A percentile compares a stretch with the other conserved stretches of the same genome.
These are phyloP conservation scores for Talaromyces sp. DNA, from an alignment of 2,329 filamentous ascomycete genomes.

Conservation along the genomic window DNA sequence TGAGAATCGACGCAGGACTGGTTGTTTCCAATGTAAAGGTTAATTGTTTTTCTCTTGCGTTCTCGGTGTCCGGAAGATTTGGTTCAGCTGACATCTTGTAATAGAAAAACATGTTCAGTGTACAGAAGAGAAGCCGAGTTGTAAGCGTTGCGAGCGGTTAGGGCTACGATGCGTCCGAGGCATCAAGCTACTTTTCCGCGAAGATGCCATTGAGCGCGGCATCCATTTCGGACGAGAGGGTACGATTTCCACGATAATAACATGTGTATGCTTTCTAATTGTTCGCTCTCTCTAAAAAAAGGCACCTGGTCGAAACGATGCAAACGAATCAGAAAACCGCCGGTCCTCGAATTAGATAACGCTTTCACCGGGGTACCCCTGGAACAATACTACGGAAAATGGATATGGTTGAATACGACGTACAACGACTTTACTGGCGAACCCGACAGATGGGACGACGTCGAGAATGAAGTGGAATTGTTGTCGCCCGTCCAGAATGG, in stretches of 20 bases:
- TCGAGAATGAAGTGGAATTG: constrained; percentile 1
- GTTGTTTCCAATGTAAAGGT: constrained; percentile 30
- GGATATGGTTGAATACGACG: constrained; percentile 29
- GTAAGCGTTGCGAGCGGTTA: constrained; percentile 28
- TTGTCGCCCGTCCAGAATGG: constrained; percentile 18
- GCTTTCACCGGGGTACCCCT: constrained; percentile 14
- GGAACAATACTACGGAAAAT: constrained; percentile 21
- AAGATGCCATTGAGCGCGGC: constrained; percentile 31
- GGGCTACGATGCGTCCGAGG: constrained; percentile 25
- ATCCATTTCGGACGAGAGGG: constrained; percentile 27
- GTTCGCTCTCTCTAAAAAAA: background rate
- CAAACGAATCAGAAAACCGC: constrained; percentile 14
- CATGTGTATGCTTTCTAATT: background rate
- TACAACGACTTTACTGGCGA: constrained; percentile 21
- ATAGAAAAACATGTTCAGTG: constrained; percentile 31
- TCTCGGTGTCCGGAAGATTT: background rate
- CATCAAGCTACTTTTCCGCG: constrained; percentile 29
- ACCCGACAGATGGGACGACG: background rate
- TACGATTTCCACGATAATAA: constrained; percentile 6
- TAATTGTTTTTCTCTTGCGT: background rate
- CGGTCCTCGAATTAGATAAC: constrained; percentile 12
- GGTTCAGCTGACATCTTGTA: background rate
- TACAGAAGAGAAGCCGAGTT: constrained; percentile 30
- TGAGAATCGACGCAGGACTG: constrained; percentile 26
- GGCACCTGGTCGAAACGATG: constrained; percentile 17